A percentile compares a stretch with the other conserved stretches of the same genome.
Conservation (phyloP, 148 eudicot genomes). For the Rhododendron kiyosumense region DNA sequence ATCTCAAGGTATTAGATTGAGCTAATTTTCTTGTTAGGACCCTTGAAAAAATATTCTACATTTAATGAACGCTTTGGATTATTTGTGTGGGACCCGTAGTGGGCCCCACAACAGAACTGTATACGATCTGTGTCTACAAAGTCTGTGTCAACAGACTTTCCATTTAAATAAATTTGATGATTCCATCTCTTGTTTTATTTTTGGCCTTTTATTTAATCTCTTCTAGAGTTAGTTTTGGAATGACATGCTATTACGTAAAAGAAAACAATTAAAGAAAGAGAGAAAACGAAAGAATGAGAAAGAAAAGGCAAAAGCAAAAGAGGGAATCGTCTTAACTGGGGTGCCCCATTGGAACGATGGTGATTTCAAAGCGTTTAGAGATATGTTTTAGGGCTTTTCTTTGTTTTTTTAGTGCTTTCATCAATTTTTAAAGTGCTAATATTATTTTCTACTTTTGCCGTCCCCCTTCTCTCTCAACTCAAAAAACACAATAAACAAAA, state of each 20-base stretch:
- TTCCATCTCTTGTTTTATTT: not conserved
- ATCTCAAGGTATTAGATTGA: too few species aligned
- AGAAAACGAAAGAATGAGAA: not conserved
- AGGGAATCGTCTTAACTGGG: not conserved
- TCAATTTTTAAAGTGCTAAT: too few species aligned
- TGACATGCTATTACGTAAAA: too few species aligned
- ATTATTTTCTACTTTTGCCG: too few species aligned
- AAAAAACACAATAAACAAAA: not conserved
- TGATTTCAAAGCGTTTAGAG: not conserved
- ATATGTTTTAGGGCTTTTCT: not conserved
- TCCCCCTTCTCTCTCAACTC: not conserved
- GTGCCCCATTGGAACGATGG: not conserved
- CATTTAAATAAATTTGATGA: not conserved
- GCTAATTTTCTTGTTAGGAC: too few species aligned
- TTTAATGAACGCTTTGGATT: too few species aligned
- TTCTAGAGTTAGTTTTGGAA: not conserved
- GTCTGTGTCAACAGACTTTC: too few species aligned
- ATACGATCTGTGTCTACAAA: too few species aligned
- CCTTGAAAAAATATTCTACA: too few species aligned
- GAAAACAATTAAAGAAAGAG: not conserved
- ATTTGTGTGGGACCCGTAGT: too few species aligned
- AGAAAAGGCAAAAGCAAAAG: not conserved
- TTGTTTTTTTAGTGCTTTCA: too few species aligned
- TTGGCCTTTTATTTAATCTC: not conserved
- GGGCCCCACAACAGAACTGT: too few species aligned